phyloP scores from a whole-genome alignment of 306 rosid genomes.

The Rosa multiflora region DNA sequence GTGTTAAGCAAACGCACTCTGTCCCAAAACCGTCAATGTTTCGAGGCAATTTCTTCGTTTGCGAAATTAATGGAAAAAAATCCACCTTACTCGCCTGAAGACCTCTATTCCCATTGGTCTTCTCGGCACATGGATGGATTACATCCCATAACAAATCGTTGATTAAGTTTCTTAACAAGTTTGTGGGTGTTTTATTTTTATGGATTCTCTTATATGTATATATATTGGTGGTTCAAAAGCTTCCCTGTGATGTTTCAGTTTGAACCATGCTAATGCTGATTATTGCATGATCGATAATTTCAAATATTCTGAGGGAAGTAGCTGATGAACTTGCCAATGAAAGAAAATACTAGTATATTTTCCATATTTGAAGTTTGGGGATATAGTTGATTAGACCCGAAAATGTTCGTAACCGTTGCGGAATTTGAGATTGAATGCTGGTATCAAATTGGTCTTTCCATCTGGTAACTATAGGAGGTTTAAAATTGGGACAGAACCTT shows the following conservation, averaged over 20 bases:
- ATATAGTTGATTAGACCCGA: background rate
- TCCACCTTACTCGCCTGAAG: conserved; percentile 40
- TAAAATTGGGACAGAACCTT: background rate
- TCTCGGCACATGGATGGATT: conserved; percentile 50
- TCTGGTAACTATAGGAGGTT: background rate
- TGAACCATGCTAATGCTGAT: conserved; percentile 72
- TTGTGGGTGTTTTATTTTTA: background rate
- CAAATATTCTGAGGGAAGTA: conserved; percentile 47
- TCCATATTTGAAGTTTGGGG: background rate
- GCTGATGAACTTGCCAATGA: background rate
- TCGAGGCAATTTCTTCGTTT: conserved; percentile 94
- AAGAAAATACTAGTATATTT: background rate
- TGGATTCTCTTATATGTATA: background rate
- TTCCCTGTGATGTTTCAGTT: conserved; percentile 31
- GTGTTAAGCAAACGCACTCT: conserved; percentile 76
- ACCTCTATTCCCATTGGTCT: conserved; percentile 9
- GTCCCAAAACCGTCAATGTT: conserved; percentile 71
- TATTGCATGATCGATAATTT: conserved; percentile 31
- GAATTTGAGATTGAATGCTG: background rate
- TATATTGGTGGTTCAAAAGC: background rate
- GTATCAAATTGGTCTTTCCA: background rate
- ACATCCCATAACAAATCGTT: background rate
- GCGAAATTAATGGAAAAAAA: conserved; percentile 34
- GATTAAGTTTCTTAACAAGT: background rate
- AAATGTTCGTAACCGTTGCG: background rate